Evolutionary conservation across 176 grass and related monocot genomes (phyloP), one percentile per base, ranked within the genome.

Genomic region (Bromus sterilis): DNA sequence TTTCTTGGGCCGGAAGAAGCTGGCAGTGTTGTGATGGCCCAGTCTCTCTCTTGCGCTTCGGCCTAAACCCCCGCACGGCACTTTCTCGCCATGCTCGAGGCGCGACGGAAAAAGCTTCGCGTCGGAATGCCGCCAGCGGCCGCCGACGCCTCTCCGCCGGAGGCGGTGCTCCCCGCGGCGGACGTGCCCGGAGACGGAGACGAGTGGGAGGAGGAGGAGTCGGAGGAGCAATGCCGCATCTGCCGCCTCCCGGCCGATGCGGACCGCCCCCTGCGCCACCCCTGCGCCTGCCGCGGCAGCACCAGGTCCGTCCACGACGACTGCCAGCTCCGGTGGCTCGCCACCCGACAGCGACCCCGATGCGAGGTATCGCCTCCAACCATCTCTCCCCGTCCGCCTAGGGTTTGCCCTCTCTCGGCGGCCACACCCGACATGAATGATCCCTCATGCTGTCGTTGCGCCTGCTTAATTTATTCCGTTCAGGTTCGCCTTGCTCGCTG

Each of bases 221-320:
- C 42, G 53, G 75, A 48, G 51, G 74, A 48, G 1, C 49, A 40
- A 51, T 85, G 83, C 75, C 75, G 83, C 75, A 85, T 78, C 75
- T 85, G 83, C 63, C 64, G 76, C 20, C 26, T 60, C 51, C 63
- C 74, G 0, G 75, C 64, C 3, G 83, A 85, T 49, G 37, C 37
- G 21, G 63, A 13, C 7, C 63, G 65, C 0, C 83, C 75, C 64
- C 83, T 85, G 34, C 82, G 74, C 26, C 71, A 84, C 34, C 82
- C 74, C 49, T 85, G 83, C 83, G 83, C 83, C 21, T 85, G 74
- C 75, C 64, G 63, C 51, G 83, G 64, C 40, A 78, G 48, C 65
- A 78, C 71, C 83, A 58, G 29, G 49, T 85, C 78, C 83, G 83
- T 85, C 64, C 83, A 85, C 49, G 75, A 85, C 83, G 65, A 85